A percentile compares a stretch with the other conserved stretches of the same genome.
Conservation (phyloP, 257 asterid genomes). For the Parsonsia alboflavescens region DNA sequence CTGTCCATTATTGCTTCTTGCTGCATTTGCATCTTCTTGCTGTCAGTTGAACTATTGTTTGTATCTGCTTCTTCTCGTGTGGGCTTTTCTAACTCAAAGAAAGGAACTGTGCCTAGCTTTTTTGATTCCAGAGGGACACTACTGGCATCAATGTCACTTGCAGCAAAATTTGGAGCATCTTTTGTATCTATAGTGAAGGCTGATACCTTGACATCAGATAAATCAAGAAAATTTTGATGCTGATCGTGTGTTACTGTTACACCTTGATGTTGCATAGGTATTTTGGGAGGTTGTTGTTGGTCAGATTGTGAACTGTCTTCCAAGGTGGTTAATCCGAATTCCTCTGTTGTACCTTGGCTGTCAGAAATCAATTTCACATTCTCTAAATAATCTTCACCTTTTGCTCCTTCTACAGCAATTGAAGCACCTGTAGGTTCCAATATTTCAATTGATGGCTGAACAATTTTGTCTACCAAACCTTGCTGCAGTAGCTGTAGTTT, state of each 20-base stretch:
- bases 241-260: slow-evolving; percentile 18
- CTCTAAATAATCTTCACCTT: slow-evolving; percentile 16
- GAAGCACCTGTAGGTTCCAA: slow-evolving; percentile 12
- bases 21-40: slow-evolving; percentile 20
- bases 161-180: slow-evolving; percentile 13
- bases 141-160: slow-evolving; percentile 15
- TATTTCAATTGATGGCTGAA: not conserved
- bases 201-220: slow-evolving; percentile 23
- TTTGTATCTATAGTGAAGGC: slow-evolving; percentile 9
- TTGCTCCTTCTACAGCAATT: slow-evolving; percentile 10
- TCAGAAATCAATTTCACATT: slow-evolving; percentile 14
- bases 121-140: slow-evolving; percentile 10
- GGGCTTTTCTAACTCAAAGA: slow-evolving; percentile 19
- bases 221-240: slow-evolving; percentile 14
- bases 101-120: slow-evolving; percentile 11
- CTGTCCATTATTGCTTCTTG: slow-evolving; percentile 16
- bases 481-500: slow-evolving; percentile 11
- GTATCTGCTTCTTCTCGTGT: slow-evolving; percentile 23
- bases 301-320: slow-evolving; percentile 10
- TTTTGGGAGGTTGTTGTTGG: slow-evolving; percentile 10
- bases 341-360: slow-evolving; percentile 13
- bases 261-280: slow-evolving; percentile 13
- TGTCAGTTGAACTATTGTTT: slow-evolving; percentile 15
- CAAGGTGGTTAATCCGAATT: slow-evolving; percentile 10
- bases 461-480: slow-evolving; percentile 15